These are phyloP conservation scores for Blastocystis sp. DNA, from an alignment of 352 stramenopile genomes.

Conservation along the genomic window DNA sequence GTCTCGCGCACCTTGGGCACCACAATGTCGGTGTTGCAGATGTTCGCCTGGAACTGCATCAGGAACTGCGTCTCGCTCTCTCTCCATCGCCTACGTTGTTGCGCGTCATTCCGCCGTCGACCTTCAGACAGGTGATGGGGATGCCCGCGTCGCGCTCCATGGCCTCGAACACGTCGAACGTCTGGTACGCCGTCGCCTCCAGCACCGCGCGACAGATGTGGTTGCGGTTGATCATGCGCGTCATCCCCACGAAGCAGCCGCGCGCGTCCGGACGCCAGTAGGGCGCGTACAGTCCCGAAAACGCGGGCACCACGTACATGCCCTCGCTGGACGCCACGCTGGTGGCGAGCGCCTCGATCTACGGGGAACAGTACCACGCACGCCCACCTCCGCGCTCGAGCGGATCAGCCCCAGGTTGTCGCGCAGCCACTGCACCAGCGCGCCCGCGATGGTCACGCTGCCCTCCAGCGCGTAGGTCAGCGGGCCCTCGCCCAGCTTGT, in stretches of 20 bases:
- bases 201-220: constrained; percentile 87
- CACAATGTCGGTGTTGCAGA: constrained; percentile 81
- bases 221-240: constrained; percentile 80
- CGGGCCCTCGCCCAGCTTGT: constrained; percentile 69
- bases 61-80: constrained; percentile 61
- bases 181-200: constrained; percentile 88
- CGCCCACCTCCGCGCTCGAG: constrained; percentile 69
- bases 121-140: constrained; percentile 77
- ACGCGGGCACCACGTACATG: constrained; percentile 93
- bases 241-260: constrained; percentile 87
- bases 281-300: constrained; percentile 88
- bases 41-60: constrained; percentile 95
- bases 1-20: constrained; percentile 85
- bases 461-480: constrained; percentile 91
- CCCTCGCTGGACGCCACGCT: constrained; percentile 80
- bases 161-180: constrained; percentile 79
- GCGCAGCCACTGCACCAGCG: constrained; percentile 91
- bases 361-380: not conserved
- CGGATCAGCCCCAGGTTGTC: constrained; percentile 90
- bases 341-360: constrained; percentile 67
- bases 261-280: constrained; percentile 89
- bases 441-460: constrained; percentile 83
- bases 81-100: constrained; percentile 71
- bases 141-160: constrained; percentile 81
- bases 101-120: constrained; percentile 90